phyloP scores from a whole-genome alignment of 768 basidiomycete genomes.

The Lactifluus piperatus region DNA sequence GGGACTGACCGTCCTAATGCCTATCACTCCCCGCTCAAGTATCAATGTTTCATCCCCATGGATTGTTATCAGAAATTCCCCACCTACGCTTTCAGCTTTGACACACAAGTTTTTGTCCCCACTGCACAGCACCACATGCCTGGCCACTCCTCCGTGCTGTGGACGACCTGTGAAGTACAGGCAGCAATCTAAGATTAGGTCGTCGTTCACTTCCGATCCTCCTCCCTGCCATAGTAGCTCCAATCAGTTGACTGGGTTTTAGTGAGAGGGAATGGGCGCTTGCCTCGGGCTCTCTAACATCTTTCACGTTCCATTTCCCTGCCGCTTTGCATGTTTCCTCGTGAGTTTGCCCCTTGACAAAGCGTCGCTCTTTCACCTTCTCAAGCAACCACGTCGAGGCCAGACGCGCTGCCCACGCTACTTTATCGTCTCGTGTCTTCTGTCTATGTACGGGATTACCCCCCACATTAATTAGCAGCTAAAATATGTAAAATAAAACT shows the following conservation, averaged over 20 bases:
- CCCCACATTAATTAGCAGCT: neutral
- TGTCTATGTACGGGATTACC: neutral
- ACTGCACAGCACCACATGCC: constrained; percentile 50
- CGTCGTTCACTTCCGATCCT: constrained; percentile 47
- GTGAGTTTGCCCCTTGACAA: constrained; percentile 52
- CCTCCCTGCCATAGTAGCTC: constrained; percentile 18
- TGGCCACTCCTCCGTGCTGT: constrained; percentile 26
- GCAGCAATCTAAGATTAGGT: constrained; percentile 69
- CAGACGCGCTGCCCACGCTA: constrained; percentile 20
- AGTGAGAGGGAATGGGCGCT: constrained; percentile 16
- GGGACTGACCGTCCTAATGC: constrained; percentile 15
- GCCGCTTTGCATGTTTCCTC: constrained; percentile 55
- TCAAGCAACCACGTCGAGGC: constrained; percentile 62
- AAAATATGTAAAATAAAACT: neutral
- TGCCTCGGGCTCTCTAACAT: constrained; percentile 33
- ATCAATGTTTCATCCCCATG: neutral
- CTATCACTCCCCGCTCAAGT: neutral
- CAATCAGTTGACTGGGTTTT: neutral
- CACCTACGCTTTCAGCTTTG: constrained; percentile 34
- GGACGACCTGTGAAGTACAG: constrained; percentile 39
- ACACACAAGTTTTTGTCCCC: constrained; percentile 61
- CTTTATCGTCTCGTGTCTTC: constrained; percentile 10
- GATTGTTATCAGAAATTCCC: neutral
- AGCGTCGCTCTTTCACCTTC: constrained; percentile 47
- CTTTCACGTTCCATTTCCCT: constrained; percentile 50